Evolutionary conservation across 345 rosid species (phyloP), one percentile per base, ranked within the genome.

Genomic region (Salix suchowensis): DNA sequence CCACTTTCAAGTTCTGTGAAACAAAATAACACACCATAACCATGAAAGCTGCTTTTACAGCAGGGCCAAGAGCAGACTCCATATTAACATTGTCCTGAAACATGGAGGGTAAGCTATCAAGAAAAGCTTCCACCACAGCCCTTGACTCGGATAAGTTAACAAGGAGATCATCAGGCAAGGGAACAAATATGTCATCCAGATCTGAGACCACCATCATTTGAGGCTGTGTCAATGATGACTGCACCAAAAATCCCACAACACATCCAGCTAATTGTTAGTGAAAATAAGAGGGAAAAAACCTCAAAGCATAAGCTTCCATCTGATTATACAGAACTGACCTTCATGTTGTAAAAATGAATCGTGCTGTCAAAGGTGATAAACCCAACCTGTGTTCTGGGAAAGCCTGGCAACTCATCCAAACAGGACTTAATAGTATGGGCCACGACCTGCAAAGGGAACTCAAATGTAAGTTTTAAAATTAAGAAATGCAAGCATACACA

Each of bases 141-240:
- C 90, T 91, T 37, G 99, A 96, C 85, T 96, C 99, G 71, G 99
- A 92, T 85, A 96, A 88, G 86, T 96, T 96, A 79, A 96, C 99
- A 74, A 94, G 97, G 82, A 96, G 98, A 86, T 96, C 99, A 85
- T 96, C 98, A 6, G 97, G 97, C 80, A 94, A 83, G 2, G 99
- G 99, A 71, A 92, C 76, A 81, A 96, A 96, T 69, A 96, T 75
- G 81, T 94, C 99, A 79, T 96, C 99, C 52, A 94, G 88, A 84
- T 96, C 99, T 5, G 99, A 89, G 76, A 96, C 96, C 74, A 96
- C 98, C 97, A 96, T 92, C 99, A 96, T 94, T 80, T 96, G 99
- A 82, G 99, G 97, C 82, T 94, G 99, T 55, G 90, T 89, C 86
- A 96, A 85, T 72, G 98, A 94, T 76, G 98, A 92, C 99, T 96